Evolutionary conservation across 1,139 yeast genomes (phyloP).

Genomic region (Candida sp.): DNA sequence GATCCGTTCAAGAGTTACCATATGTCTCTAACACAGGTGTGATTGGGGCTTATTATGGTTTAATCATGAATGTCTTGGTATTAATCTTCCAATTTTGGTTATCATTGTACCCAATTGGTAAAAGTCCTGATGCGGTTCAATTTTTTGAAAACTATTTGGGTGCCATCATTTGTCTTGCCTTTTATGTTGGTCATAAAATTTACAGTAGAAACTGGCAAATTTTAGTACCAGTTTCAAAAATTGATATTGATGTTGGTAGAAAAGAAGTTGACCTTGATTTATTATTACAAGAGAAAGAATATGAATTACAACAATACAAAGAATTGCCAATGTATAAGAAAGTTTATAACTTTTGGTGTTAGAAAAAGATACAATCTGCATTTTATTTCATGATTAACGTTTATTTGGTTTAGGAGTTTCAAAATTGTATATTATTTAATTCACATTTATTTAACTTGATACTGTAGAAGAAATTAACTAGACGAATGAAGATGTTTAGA

Average conservation of each 20-base stretch:
- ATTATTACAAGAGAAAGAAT: conserved; percentile 32
- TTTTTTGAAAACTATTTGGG: conserved; percentile 37
- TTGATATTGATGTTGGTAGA: conserved; percentile 39
- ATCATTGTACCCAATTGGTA: conserved; percentile 34
- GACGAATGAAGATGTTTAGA: too few relatives aligned
- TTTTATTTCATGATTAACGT: background rate
- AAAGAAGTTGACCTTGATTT: conserved; percentile 35
- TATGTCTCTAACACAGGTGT: conserved; percentile 36
- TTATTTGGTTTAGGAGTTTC: background rate
- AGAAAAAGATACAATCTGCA: background rate
- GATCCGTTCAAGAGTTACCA: conserved; percentile 32
- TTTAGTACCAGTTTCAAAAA: conserved; percentile 24
- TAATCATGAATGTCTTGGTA: conserved; percentile 27
- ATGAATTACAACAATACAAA: conserved; percentile 27
- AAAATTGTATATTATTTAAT: background rate
- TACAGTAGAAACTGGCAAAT: conserved; percentile 24
- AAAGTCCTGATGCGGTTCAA: conserved; percentile 13
- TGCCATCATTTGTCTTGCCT: conserved; percentile 27
- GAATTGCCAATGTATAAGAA: conserved; percentile 28
- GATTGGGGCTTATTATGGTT: conserved; percentile 34
- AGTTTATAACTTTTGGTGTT: conserved; percentile 33
- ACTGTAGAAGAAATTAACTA: too few relatives aligned
- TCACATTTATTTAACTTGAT: too few relatives aligned
- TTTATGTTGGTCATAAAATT: conserved; percentile 33
- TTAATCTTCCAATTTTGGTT: conserved; percentile 42